phyloP scores from a whole-genome alignment of 2,329 filamentous ascomycete species.

The Neoscytalidium dimidiatum region DNA sequence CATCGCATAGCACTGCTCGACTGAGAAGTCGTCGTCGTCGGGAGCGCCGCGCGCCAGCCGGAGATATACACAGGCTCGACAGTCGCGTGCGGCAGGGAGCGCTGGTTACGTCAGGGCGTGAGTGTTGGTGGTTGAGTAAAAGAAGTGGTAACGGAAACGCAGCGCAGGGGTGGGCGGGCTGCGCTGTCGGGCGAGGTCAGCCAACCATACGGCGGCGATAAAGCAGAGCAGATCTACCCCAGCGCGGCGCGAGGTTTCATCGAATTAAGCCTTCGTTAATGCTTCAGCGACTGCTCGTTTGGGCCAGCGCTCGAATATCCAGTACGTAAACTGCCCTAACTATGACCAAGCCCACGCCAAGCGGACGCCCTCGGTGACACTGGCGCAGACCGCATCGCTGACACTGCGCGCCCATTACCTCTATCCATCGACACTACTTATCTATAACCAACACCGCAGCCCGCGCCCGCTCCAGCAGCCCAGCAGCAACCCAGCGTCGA shows the following conservation, averaged over 20 bases:
- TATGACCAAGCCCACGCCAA: conserved; percentile 20
- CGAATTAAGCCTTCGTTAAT: conserved; percentile 20
- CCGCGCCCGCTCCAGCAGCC: background rate
- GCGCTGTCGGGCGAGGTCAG: conserved; percentile 1
- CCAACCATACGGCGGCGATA: conserved; percentile 11
- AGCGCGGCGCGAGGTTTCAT: conserved; percentile 17
- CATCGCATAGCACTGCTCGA: too few relatives aligned
- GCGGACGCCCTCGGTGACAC: conserved; percentile 12
- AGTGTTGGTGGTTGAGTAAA: conserved; percentile 17
- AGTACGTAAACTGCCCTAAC: conserved; percentile 21
- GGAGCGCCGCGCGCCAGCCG: background rate
- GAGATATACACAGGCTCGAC: conserved; percentile 2
- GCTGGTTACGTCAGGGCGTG: conserved; percentile 11
- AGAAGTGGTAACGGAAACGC: conserved; percentile 12
- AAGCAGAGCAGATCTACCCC: conserved; percentile 14
- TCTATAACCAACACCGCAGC: conserved; percentile 14
- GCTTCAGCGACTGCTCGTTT: conserved; percentile 11
- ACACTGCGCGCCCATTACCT: conserved; percentile 9
- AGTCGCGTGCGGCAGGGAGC: too few relatives aligned
- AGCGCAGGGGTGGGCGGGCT: background rate
- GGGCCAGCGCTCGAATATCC: conserved; percentile 15
- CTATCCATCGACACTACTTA: conserved; percentile 15
- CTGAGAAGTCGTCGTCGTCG: background rate
- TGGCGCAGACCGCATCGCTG: conserved; percentile 11
- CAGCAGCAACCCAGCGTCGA: conserved; percentile 10